Percentiles rank a stretch among this genome's conserved stretches.
Evolutionary conservation across 352 stramenopile genomes (phyloP).

Genomic region (Phytophthora melonis): DNA sequence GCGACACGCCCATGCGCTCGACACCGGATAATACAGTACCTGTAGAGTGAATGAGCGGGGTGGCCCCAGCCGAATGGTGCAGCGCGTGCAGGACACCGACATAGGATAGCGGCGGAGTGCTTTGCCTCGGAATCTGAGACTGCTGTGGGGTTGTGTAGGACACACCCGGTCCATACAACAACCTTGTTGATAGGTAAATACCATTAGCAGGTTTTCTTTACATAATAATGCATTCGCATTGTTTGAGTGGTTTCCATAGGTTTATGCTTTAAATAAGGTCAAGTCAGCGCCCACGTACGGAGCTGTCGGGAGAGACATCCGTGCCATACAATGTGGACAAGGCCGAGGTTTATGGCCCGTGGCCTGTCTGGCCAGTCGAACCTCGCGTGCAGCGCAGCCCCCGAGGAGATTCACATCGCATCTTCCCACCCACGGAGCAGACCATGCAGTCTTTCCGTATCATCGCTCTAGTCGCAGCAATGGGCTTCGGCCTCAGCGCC

Average conservation of each 20-base stretch:
- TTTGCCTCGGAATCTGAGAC: conserved; percentile 10
- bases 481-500: not conserved
- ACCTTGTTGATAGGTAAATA: not conserved
- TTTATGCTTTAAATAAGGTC: not conserved
- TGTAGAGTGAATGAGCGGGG: too few species aligned
- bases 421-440: conserved; percentile 21
- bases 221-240: not conserved
- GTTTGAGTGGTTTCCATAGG: not conserved
- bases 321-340: conserved; percentile 24
- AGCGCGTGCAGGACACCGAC: not conserved
- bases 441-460: conserved; percentile 22
- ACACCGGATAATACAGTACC: too few species aligned
- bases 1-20: too few species aligned
- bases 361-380: conserved; percentile 29
- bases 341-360: not conserved
- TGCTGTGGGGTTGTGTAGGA: conserved; percentile 6
- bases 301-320: conserved; percentile 27
- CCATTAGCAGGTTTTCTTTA: not conserved
- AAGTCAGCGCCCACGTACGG: not conserved
- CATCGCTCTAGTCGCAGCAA: conserved; percentile 10
- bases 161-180: conserved; percentile 20
- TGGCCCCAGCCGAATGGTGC: too few species aligned
- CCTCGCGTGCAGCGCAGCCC: conserved; percentile 1
- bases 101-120: conserved; percentile 7
- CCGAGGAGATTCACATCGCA: conserved; percentile 22